Evolutionary conservation across 495 filamentous ascomycete genomes (phyloP).

Genomic region (Staphylotrichum longicolle): DNA sequence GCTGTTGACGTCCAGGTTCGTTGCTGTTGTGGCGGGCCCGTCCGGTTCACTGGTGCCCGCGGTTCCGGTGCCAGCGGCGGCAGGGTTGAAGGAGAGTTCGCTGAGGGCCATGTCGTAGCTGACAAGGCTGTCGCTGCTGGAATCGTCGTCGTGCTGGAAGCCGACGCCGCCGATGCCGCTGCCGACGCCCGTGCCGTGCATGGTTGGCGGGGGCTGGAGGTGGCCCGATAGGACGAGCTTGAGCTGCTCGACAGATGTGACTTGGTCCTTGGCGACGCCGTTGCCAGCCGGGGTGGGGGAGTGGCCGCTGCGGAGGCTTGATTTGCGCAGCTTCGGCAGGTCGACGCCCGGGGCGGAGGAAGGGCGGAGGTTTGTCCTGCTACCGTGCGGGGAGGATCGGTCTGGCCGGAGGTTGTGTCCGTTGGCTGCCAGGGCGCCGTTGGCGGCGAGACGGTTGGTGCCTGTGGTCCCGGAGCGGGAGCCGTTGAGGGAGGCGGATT

Average conservation of each 20-base stretch:
- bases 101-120: slow-evolving; percentile 55
- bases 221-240: slow-evolving; percentile 67
- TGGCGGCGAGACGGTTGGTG: slow-evolving; percentile 54
- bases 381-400: slow-evolving; percentile 40
- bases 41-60: not conserved
- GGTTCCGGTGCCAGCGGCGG: slow-evolving; percentile 19
- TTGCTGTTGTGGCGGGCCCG: too few relatives aligned
- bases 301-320: slow-evolving; percentile 44
- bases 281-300: slow-evolving; percentile 54
- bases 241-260: slow-evolving; percentile 84
- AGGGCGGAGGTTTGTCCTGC: slow-evolving; percentile 43
- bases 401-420: slow-evolving; percentile 37
- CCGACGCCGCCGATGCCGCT: not conserved
- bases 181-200: slow-evolving; percentile 21
- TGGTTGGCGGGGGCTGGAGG: slow-evolving; percentile 32
- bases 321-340: slow-evolving; percentile 37
- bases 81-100: slow-evolving; percentile 52
- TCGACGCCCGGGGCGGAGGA: slow-evolving; percentile 36
- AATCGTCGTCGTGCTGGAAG: slow-evolving; percentile 37
- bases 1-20: not conserved
- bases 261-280: slow-evolving; percentile 55
- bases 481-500: slow-evolving; percentile 68
- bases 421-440: slow-evolving; percentile 45
- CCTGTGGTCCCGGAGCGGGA: slow-evolving; percentile 62
- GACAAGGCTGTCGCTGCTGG: slow-evolving; percentile 58